These are phyloP conservation scores for Cucurbita ficifolia DNA, from an alignment of 306 rosid genomes.

Conservation along the genomic window DNA sequence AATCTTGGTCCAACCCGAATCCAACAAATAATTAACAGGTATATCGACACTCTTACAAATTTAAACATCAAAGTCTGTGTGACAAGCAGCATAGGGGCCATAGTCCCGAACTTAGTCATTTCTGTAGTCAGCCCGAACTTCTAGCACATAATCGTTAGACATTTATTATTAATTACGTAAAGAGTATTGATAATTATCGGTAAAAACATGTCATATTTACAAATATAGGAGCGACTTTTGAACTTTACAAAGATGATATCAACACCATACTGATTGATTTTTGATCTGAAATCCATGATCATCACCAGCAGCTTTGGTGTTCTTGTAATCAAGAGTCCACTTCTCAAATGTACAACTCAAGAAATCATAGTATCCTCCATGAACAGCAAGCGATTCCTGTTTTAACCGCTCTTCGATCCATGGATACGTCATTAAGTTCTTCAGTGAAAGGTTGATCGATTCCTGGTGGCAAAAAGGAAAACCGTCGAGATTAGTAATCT, in stretches of 20 bases:
- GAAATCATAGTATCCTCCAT: constrained; percentile 73
- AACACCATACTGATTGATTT: not conserved
- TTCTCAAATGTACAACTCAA: constrained; percentile 70
- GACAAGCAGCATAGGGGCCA: too few species aligned
- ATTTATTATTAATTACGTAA: too few species aligned
- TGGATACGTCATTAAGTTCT: constrained; percentile 69
- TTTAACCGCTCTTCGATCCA: constrained; percentile 66
- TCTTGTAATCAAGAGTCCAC: constrained; percentile 59
- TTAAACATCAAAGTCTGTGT: too few species aligned
- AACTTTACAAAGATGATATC: not conserved
- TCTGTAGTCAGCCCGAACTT: too few species aligned
- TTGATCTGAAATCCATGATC: not conserved
- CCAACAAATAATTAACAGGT: too few species aligned
- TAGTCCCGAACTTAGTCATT: too few species aligned
- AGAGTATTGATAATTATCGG: too few species aligned
- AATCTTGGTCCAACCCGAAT: too few species aligned
- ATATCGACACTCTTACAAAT: too few species aligned
- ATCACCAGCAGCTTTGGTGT: not conserved
- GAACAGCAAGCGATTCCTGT: constrained; percentile 38
- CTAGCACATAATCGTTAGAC: too few species aligned
- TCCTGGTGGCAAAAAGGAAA: constrained; percentile 33
- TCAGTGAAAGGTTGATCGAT: constrained; percentile 50
- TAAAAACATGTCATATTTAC: too few species aligned
- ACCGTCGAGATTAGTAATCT: not conserved
- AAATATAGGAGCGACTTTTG: too few species aligned